Base-by-base conservation (phyloP, 1,284 basidiomycete species). In the Cerioporus squamosus region DNA sequence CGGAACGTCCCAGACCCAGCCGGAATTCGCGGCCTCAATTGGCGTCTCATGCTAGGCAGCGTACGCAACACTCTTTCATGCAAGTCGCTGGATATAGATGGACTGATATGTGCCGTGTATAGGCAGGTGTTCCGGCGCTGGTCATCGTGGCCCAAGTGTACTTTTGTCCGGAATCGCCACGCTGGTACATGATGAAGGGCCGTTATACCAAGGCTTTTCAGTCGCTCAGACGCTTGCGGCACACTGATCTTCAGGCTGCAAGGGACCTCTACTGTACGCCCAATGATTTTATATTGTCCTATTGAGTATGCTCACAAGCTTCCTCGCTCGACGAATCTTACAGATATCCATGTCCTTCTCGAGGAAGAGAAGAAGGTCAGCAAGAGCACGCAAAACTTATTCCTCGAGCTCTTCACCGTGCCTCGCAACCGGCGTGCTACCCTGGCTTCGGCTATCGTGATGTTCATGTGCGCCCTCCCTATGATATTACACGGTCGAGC, bases 341-440 rank as follows among this genome's bases (percentile, higher is more conserved):
- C 26, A 57, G 55, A 91, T 66, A 90, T 93, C 46, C 85, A 92
- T 66, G 80, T 85, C 14, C 74, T 86, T 4, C 77, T 91, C 2
- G 83, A 90, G 66, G 81, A 80, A 7, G 93, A 94, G 74, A 74
- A 79, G 20, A 76, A 83, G 54, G 77, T 90, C 15, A 44, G n/a
- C 60, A 77, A 77, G 24, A 74, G 72, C 42, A 79, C 77, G 17
- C 78, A 77, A 49, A 80, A 79, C 63, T 81, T 83, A 39, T 75
- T 88, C 65, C 33, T 80, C 18, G 87, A 93, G 70, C 76, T 93
- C 55, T 93, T 92, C 74, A 83, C 82, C 14, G 77, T 93, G 26
- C 87, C 86, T 6, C 82, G 93, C 55, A 86, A 90, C 71, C 81
- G 92, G 61, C 81, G 93, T 42, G 93, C 91, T 0, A 81, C 90